These are phyloP conservation scores for Amphibolis antarctica DNA, from an alignment of 106 monocot genomes.

Conservation along the genomic window DNA sequence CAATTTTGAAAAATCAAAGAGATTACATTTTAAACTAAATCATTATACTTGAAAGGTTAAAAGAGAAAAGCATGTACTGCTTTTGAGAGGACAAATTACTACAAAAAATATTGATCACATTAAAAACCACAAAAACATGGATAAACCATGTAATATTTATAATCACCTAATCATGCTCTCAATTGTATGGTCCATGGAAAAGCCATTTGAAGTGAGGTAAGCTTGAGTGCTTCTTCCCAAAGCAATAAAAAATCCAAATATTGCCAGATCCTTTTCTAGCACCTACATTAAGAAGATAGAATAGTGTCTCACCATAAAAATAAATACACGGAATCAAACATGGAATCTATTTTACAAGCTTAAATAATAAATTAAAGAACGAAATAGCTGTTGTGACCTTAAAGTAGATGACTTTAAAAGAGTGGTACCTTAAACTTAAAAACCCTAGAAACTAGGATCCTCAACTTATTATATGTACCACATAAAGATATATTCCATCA, in stretches of 20 bases:
- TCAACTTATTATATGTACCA: no score
- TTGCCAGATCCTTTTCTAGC: conserved; percentile 91
- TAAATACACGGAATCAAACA: neutral
- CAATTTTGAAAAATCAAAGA: neutral
- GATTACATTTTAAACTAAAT: neutral
- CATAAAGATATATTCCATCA: no score
- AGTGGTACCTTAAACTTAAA: no score
- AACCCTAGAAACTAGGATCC: no score
- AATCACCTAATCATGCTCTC: conserved; percentile 70
- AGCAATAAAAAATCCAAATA: conserved; percentile 98
- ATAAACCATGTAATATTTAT: neutral
- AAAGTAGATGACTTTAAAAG: no score
- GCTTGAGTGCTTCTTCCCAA: conserved; percentile 78
- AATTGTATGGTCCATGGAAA: conserved; percentile 39
- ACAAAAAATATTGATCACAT: neutral
- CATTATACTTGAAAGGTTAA: neutral
- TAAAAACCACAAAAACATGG: neutral
- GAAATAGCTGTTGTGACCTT: no score
- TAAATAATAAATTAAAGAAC: no score
- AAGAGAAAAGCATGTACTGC: neutral
- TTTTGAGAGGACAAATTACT: neutral
- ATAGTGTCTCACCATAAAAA: neutral
- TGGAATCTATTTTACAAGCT: neutral
- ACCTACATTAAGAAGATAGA: conserved; percentile 36
- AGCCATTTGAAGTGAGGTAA: conserved; percentile 64